Percentiles rank a stretch among this genome's conserved stretches.
Conservation (phyloP, 2,329 filamentous ascomycete species). For the Trichoderma asperellum region DNA sequence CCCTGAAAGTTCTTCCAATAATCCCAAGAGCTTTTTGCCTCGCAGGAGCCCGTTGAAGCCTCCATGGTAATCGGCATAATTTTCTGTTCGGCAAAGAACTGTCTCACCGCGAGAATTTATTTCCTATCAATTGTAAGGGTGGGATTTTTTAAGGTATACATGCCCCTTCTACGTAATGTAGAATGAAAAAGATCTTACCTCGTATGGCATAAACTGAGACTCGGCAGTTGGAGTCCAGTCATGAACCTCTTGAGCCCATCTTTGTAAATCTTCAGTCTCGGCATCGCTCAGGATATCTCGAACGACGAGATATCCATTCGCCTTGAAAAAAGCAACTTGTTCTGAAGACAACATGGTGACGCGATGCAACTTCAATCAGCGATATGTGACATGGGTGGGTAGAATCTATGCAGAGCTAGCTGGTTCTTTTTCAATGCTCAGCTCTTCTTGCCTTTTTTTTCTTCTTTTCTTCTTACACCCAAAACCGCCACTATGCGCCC, state of each 20-base stretch:
- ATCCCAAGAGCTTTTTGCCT: conserved; percentile 1
- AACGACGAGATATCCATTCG: conserved; percentile 10
- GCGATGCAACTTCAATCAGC: neutral
- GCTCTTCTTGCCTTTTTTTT: neutral
- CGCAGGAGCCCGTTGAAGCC: neutral
- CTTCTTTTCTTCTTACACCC: neutral
- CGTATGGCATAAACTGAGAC: conserved; percentile 18
- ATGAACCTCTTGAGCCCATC: conserved; percentile 18
- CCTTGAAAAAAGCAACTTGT: neutral
- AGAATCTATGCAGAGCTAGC: neutral
- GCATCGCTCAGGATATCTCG: neutral
- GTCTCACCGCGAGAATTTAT: conserved; percentile 10
- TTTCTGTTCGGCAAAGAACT: conserved; percentile 13
- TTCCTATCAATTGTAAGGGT: neutral
- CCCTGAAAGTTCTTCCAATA: conserved; percentile 7
- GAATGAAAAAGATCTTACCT: neutral
- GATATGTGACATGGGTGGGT: neutral
- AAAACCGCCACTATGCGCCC: neutral
- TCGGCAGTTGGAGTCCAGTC: conserved; percentile 7
- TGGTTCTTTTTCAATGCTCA: neutral
- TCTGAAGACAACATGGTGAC: conserved; percentile 3
- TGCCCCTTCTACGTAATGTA: neutral
- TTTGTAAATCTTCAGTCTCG: neutral
- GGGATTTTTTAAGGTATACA: neutral
- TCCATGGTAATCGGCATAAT: neutral